phyloP scores from a whole-genome alignment of 495 filamentous ascomycete species.

The Lineolata rhizophorae region DNA sequence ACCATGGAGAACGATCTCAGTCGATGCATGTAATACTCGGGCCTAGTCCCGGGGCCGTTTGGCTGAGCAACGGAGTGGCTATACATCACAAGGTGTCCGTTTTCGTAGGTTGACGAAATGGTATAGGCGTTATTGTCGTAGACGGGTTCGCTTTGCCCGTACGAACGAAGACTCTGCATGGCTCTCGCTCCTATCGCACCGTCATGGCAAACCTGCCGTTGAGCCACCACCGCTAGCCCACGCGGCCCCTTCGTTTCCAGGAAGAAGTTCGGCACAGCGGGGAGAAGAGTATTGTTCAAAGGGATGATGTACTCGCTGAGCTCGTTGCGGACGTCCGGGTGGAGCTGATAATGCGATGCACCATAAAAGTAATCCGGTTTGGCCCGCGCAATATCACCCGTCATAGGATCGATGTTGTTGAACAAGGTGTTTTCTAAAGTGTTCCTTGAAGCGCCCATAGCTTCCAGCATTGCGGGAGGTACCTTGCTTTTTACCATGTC shows the following conservation, averaged over 20 bases:
- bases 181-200: conserved; percentile 22
- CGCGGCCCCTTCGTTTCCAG: conserved; percentile 16
- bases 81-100: conserved; percentile 20
- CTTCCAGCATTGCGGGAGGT: conserved; percentile 16
- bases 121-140: too few species aligned
- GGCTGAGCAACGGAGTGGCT: too few species aligned
- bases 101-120: too few species aligned
- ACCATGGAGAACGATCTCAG: conserved; percentile 11
- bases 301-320: conserved; percentile 16
- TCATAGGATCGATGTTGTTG: conserved; percentile 13
- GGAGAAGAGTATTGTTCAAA: conserved; percentile 11
- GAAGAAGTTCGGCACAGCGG: conserved; percentile 19
- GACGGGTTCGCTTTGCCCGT: conserved; percentile 11
- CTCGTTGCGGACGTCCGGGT: conserved; percentile 6
- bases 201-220: conserved; percentile 18
- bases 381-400: conserved; percentile 9
- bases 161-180: conserved; percentile 23
- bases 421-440: conserved; percentile 12
- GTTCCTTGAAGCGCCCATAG: too few species aligned
- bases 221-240: conserved; percentile 13
- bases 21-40: conserved; percentile 17
- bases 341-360: conserved; percentile 7
- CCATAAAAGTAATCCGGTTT: conserved; percentile 21
- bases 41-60: conserved; percentile 7
- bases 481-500: conserved; percentile 10